These are phyloP conservation scores for Penicillium ochrochloron DNA, from an alignment of 495 filamentous ascomycete species.

Conservation along the genomic window DNA sequence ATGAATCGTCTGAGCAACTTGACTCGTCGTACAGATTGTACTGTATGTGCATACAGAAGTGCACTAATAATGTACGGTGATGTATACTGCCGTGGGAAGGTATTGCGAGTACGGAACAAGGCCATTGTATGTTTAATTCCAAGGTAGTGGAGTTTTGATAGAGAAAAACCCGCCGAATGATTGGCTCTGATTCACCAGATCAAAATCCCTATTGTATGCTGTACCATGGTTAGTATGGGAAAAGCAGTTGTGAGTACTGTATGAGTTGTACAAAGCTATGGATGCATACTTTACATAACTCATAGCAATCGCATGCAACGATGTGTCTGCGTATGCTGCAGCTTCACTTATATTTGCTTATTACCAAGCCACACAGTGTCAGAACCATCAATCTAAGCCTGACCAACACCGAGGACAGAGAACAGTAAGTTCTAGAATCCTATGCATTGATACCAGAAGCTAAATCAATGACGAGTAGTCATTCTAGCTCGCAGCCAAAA, in stretches of 20 bases:
- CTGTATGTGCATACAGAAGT: background rate
- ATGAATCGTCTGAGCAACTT: constrained; percentile 10
- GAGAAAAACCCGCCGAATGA: background rate
- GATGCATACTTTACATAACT: constrained; percentile 11
- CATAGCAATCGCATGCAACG: constrained; percentile 14
- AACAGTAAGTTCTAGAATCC: constrained; percentile 2
- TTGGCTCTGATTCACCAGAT: background rate
- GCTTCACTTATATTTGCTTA: background rate
- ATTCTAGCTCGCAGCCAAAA: background rate
- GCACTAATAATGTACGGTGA: constrained; percentile 1
- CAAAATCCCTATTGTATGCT: background rate
- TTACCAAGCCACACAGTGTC: too few relatives aligned
- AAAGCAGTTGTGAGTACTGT: background rate
- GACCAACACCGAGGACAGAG: background rate
- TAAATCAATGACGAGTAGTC: constrained; percentile 2
- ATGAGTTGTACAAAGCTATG: constrained; percentile 14
- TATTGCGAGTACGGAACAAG: constrained; percentile 9
- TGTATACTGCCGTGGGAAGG: background rate
- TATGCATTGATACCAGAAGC: background rate
- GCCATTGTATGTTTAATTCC: constrained; percentile 6
- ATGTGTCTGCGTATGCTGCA: background rate
- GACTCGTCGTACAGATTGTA: background rate
- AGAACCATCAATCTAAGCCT: background rate
- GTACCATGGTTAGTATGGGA: background rate
- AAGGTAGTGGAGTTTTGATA: constrained; percentile 4